Evolutionary conservation across 805 yeast genomes (phyloP).

Genomic region (Candida koratica): DNA sequence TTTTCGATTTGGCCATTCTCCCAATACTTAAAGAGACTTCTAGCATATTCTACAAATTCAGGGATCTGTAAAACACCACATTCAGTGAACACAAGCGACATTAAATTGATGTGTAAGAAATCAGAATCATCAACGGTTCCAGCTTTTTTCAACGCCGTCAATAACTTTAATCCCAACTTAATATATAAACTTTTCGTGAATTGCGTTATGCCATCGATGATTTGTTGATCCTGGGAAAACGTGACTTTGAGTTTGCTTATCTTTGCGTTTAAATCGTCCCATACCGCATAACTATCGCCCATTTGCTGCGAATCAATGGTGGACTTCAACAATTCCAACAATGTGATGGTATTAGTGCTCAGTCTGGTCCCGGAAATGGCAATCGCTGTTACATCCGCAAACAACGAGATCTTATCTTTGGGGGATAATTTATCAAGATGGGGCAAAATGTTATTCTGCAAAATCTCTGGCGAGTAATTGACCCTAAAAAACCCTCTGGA

Average conservation of each 20-base stretch:
- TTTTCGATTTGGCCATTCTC: conserved; percentile 11
- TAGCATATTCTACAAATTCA: conserved; percentile 34
- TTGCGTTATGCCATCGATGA: conserved; percentile 23
- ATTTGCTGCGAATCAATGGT: conserved; percentile 23
- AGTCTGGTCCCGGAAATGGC: conserved; percentile 43
- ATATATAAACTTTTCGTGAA: conserved; percentile 27
- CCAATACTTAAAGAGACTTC: conserved; percentile 27
- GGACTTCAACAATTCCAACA: conserved; percentile 40
- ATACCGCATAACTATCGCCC: conserved; percentile 44
- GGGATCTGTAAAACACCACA: conserved; percentile 40
- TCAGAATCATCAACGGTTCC: conserved; percentile 17
- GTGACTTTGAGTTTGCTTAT: conserved; percentile 36
- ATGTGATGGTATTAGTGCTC: conserved; percentile 33
- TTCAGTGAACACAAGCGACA: conserved; percentile 36
- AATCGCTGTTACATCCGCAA: conserved; percentile 50
- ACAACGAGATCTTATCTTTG: conserved; percentile 50
- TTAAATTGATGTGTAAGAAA: conserved; percentile 30
- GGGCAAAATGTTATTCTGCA: conserved; percentile 38
- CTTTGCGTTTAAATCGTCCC: conserved; percentile 50
- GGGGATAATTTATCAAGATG: conserved; percentile 37
- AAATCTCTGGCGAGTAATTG: conserved; percentile 42
- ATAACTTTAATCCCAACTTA: conserved; percentile 29
- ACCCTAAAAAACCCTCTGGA: conserved; percentile 53
- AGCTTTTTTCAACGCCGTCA: conserved; percentile 19
- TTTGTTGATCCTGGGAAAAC: conserved; percentile 23